Evolutionary conservation across 108 stramenopile genomes (phyloP), one percentile per base, ranked within the genome.

Genomic region (Skeletonema grethae): DNA sequence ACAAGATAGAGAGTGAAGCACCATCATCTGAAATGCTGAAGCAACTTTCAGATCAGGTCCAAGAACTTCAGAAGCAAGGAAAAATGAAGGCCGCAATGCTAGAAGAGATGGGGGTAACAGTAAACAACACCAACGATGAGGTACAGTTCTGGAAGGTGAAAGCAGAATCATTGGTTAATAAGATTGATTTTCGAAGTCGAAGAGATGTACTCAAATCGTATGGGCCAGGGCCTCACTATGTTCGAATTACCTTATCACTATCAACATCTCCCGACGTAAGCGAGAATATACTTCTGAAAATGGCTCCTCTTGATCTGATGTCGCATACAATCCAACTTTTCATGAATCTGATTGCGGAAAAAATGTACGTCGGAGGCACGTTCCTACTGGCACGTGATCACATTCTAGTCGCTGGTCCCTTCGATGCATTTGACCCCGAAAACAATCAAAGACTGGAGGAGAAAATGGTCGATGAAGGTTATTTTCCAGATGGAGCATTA

Each of bases 361-460:
- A 82, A 18, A 15, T 88, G 1, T 93, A 89, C 86, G 80, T 63
- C 0, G 58, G 60, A 9, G 77, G 70, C 7, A 71, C 77, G 13
- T 61, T 78, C 24, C 10, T 78, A 9, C 25, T 67, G 7, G 57
- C 48, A 3, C 53, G 58, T 29, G 45, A 38, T 0, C 77, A 78
- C 64, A 70, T 78, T 20, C 45, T 78, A 24, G 69, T 67, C 5
- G 70, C 29, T 4, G 77, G 65, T 13, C 77, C 70, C 0, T 24
- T 39, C 9, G 77, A 78, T 61, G 34, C 16, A 7, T 35, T 61
- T 41, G 57, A 78, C 46, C 11, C 2, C 7, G 65, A 78, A 29
- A 78, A 78, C 24, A 61, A 78, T 62, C 31, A 55, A 7, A 22
- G 22, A 12, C 50, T 78, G 43, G 43, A 57, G 35, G 59, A 78